These are phyloP conservation scores for Kluyveromyces siamensis DNA, from an alignment of 805 yeast genomes.

Conservation along the genomic window DNA sequence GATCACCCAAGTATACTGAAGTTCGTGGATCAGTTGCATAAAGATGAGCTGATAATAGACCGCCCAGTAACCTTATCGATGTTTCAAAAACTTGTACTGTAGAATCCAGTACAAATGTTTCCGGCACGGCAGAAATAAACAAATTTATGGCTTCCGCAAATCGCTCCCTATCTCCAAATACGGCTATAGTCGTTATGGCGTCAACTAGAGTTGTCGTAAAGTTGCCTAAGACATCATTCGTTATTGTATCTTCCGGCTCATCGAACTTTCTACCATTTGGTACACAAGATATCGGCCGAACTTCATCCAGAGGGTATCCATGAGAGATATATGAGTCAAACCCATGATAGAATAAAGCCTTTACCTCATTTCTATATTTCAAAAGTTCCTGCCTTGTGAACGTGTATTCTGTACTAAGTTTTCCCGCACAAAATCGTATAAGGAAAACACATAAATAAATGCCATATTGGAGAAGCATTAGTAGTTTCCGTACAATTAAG, in stretches of 20 bases:
- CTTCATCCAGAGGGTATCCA: slow-evolving; percentile 80
- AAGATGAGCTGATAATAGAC: slow-evolving; percentile 69
- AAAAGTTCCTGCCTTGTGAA: slow-evolving; percentile 26
- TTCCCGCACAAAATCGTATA: not conserved
- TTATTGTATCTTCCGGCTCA: slow-evolving; percentile 43
- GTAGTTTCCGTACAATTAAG: not conserved
- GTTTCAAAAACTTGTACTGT: slow-evolving; percentile 85
- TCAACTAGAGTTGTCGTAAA: slow-evolving; percentile 73
- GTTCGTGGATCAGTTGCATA: slow-evolving; percentile 45
- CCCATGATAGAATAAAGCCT: slow-evolving; percentile 57
- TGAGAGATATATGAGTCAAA: slow-evolving; percentile 57
- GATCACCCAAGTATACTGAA: slow-evolving; percentile 30
- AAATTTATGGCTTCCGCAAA: slow-evolving; percentile 40
- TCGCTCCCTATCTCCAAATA: slow-evolving; percentile 53
- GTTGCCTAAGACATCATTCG: slow-evolving; percentile 83
- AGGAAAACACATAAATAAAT: not conserved
- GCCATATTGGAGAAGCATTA: not conserved
- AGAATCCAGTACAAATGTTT: slow-evolving; percentile 50
- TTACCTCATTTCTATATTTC: slow-evolving; percentile 37
- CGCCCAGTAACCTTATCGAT: slow-evolving; percentile 75
- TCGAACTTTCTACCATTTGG: slow-evolving; percentile 58
- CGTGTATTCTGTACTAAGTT: slow-evolving; percentile 8
- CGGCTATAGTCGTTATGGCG: slow-evolving; percentile 66
- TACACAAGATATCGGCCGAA: slow-evolving; percentile 62
- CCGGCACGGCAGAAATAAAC: slow-evolving; percentile 28